Evolutionary conservation across 257 asterid genomes (phyloP).

Genomic region (Solanum etuberosum): DNA sequence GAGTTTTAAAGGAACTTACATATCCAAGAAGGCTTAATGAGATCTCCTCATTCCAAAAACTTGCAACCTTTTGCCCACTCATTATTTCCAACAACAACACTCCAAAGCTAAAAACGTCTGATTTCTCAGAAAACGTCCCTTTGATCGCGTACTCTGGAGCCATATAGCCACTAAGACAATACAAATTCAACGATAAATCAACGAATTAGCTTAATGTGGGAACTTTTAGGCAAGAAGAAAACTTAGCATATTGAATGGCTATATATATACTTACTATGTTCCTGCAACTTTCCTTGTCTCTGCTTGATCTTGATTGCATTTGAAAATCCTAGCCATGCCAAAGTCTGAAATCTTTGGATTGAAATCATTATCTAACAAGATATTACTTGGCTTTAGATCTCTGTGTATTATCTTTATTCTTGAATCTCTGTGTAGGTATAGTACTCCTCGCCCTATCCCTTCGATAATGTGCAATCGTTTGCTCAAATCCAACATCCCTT

Average conservation of each 20-base stretch:
- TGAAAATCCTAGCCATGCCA: slow-evolving; percentile 55
- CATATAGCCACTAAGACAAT: slow-evolving; percentile 41
- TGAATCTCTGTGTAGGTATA: slow-evolving; percentile 57
- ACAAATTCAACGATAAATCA: neutral
- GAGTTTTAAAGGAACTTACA: slow-evolving; percentile 19
- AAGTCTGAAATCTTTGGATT: slow-evolving; percentile 61
- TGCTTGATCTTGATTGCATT: slow-evolving; percentile 27
- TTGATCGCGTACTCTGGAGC: slow-evolving; percentile 16
- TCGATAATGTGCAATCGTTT: slow-evolving; percentile 21
- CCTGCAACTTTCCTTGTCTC: slow-evolving; percentile 48
- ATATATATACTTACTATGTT: slow-evolving; percentile 36
- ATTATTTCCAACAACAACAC: slow-evolving; percentile 44
- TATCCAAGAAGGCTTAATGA: slow-evolving; percentile 49
- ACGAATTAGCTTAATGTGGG: neutral
- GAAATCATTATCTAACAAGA: slow-evolving; percentile 46
- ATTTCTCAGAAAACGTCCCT: slow-evolving; percentile 49
- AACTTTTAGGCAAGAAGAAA: neutral
- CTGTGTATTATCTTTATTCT: slow-evolving; percentile 46
- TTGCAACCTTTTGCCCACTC: slow-evolving; percentile 39
- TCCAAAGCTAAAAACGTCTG: slow-evolving; percentile 54
- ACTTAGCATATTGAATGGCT: neutral
- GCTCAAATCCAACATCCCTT: slow-evolving; percentile 18
- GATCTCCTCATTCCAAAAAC: slow-evolving; percentile 34
- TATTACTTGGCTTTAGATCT: slow-evolving; percentile 51
- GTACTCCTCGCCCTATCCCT: slow-evolving; percentile 44